phyloP scores from a whole-genome alignment of 2,329 filamentous ascomycete genomes.

The Scytalidium lignicola region DNA sequence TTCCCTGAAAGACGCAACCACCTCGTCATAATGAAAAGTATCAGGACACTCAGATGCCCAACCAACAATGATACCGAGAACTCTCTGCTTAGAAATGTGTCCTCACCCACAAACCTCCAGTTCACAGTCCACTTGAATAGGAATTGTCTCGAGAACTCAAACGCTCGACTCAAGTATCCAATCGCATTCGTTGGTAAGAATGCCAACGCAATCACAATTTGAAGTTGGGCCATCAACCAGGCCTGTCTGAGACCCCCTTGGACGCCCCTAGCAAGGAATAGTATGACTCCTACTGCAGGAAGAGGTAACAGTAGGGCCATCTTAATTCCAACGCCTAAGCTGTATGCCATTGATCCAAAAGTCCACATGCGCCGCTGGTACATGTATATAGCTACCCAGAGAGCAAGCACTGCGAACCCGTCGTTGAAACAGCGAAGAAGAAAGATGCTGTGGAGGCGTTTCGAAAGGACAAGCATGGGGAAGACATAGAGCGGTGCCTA shows the following conservation, averaged over 20 bases:
- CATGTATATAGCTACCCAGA: constrained; percentile 76
- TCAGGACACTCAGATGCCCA: constrained; percentile 49
- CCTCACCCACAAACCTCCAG: constrained; percentile 91
- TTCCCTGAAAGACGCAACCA: constrained; percentile 57
- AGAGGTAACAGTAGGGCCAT: constrained; percentile 85
- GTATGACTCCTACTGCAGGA: constrained; percentile 71
- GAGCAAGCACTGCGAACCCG: constrained; percentile 76
- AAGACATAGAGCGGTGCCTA: constrained; percentile 83
- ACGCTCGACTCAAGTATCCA: constrained; percentile 77
- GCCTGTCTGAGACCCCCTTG: constrained; percentile 61
- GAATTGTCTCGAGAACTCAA: constrained; percentile 87
- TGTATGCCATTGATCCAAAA: constrained; percentile 66
- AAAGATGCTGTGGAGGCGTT: constrained; percentile 90
- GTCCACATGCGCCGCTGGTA: constrained; percentile 74
- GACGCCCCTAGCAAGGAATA: constrained; percentile 70
- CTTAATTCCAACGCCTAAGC: constrained; percentile 81
- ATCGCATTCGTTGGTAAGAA: constrained; percentile 62
- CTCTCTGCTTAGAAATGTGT: constrained; percentile 64
- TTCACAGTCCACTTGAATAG: constrained; percentile 99
- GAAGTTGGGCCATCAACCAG: constrained; percentile 69
- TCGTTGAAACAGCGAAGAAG: constrained; percentile 94
- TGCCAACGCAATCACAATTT: constrained; percentile 61
- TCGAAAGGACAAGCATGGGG: constrained; percentile 79
- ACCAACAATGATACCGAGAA: constrained; percentile 55
- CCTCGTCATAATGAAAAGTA: constrained; percentile 48